Percentiles rank a stretch among this genome's conserved stretches.
phyloP scores from a whole-genome alignment of 768 basidiomycete genomes.

The Rhodotorula kratochvilovae region DNA sequence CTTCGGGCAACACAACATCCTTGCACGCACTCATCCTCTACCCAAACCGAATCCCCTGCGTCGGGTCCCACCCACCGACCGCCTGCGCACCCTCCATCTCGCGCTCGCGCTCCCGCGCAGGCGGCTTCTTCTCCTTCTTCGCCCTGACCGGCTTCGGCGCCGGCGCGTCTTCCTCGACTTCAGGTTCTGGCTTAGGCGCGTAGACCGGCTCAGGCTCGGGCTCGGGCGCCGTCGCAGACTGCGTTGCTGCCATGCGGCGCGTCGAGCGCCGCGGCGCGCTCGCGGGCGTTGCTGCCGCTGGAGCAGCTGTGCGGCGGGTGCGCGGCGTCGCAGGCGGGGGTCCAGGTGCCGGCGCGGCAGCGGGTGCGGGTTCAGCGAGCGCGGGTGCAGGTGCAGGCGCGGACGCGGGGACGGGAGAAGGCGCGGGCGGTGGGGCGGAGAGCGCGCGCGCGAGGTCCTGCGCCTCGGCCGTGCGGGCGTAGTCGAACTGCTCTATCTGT shows the following conservation, averaged over 20 bases:
- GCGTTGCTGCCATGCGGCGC: no score
- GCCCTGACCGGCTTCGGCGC: background rate
- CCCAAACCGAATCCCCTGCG: background rate
- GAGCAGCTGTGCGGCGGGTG: no score
- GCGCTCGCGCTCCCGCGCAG: background rate
- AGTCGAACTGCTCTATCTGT: constrained; percentile 1
- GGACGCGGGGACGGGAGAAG: no score
- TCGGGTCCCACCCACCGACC: background rate
- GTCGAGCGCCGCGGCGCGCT: background rate
- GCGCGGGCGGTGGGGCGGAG: background rate
- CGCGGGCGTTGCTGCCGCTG: no score
- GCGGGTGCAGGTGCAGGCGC: no score
- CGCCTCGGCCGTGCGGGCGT: constrained; percentile 11
- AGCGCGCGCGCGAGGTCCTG: constrained; percentile 63
- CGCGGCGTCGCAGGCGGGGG: no score
- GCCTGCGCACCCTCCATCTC: background rate
- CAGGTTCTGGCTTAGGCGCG: no score
- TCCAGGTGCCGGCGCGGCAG: background rate
- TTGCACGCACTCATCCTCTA: background rate
- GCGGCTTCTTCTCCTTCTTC: background rate
- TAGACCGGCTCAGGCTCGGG: no score
- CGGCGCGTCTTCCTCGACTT: background rate
- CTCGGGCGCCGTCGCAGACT: no score
- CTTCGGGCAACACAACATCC: no score
- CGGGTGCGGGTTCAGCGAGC: no score